These are phyloP conservation scores for Tetradesmus lagerheimii DNA, from an alignment of 139 green algal genomes.

Conservation along the genomic window DNA sequence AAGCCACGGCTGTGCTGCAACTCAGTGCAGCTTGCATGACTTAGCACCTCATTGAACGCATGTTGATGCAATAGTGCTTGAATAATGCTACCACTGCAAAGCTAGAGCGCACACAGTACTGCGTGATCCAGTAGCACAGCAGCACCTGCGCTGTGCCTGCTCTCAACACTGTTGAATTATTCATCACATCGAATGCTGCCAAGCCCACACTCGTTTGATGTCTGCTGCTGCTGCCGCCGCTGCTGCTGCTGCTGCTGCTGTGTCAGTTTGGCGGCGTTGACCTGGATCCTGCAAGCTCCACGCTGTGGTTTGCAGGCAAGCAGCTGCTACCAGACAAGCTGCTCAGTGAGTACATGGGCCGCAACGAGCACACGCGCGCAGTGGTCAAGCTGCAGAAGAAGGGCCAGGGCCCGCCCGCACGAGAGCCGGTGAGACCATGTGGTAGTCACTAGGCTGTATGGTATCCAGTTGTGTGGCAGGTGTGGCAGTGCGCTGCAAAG, in stretches of 20 bases:
- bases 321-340: conserved; percentile 80
- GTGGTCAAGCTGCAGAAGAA: conserved; percentile 85
- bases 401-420: conserved; percentile 72
- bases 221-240: background rate
- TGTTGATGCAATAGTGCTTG: background rate
- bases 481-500: too few species aligned
- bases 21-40: background rate
- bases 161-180: background rate
- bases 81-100: background rate
- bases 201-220: too few species aligned
- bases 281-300: conserved; percentile 66
- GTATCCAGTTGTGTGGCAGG: too few species aligned
- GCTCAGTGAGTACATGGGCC: conserved; percentile 79
- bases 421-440: conserved; percentile 66
- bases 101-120: background rate
- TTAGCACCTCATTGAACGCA: too few species aligned
- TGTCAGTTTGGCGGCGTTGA: conserved; percentile 74
- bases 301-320: conserved; percentile 90
- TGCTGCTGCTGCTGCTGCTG: background rate
- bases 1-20: conserved; percentile 33
- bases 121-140: background rate
- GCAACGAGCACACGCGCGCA: conserved; percentile 75
- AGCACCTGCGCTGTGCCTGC: background rate
- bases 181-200: too few species aligned
- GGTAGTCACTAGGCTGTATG: too few species aligned